Conservation (phyloP, 1,139 yeast species). For the Martiniozyma asiatica region DNA sequence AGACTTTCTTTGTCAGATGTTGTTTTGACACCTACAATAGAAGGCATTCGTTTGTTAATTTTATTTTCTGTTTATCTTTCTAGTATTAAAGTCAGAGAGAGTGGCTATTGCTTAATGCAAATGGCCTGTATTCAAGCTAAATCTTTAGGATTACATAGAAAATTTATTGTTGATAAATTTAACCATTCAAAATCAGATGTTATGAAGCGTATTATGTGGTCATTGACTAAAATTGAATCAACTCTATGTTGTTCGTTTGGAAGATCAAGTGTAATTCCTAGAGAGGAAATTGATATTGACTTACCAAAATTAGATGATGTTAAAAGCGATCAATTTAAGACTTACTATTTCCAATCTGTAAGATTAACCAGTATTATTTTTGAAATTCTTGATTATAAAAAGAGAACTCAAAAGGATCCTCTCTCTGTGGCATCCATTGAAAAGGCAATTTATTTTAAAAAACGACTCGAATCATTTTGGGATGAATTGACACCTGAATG, state of each 20-base stretch:
- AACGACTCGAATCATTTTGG: conserved; percentile 23
- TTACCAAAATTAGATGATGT: conserved; percentile 21
- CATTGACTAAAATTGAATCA: conserved; percentile 27
- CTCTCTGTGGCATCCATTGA: conserved; percentile 26
- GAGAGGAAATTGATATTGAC: conserved; percentile 27
- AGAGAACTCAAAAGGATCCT: conserved; percentile 25
- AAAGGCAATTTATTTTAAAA: conserved; percentile 25
- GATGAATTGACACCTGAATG: conserved; percentile 21
- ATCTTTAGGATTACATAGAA: conserved; percentile 33
- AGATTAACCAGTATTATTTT: conserved; percentile 25
- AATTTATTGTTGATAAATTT: conserved; percentile 23
- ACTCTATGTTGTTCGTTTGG: conserved; percentile 30
- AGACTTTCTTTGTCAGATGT: conserved; percentile 31
- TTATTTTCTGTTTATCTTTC: conserved; percentile 31
- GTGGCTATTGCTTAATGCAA: conserved; percentile 33
- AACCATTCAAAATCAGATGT: conserved; percentile 23
- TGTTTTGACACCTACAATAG: conserved; percentile 29
- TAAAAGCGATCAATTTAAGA: conserved; percentile 22
- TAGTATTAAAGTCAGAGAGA: conserved; percentile 31
- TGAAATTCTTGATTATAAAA: conserved; percentile 26
- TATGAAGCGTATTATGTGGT: conserved; percentile 27
- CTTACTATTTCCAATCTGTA: conserved; percentile 23
- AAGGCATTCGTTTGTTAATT: conserved; percentile 30
- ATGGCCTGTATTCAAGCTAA: conserved; percentile 33
- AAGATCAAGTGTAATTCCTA: conserved; percentile 27